Percentiles rank a stretch among this genome's conserved stretches.
Conservation (phyloP, 2,329 filamentous ascomycete genomes). For the Fusarium cyanostomum region DNA sequence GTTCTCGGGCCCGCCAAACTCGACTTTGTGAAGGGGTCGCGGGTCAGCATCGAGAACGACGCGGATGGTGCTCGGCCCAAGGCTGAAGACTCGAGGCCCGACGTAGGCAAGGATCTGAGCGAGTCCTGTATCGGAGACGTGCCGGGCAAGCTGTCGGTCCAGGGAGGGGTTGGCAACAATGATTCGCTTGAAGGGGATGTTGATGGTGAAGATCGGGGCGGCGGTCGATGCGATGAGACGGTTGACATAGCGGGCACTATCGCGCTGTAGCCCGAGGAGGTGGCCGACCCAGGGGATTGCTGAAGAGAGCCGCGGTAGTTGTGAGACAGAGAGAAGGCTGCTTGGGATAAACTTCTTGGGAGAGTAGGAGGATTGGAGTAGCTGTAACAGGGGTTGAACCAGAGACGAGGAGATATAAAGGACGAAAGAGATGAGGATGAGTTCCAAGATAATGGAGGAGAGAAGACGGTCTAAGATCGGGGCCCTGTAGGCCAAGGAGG, state of each 20-base stretch:
- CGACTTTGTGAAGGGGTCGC: slow-evolving; percentile 41
- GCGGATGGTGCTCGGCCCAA: slow-evolving; percentile 35
- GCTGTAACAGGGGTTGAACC: background rate
- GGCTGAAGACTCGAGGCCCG: slow-evolving; percentile 42
- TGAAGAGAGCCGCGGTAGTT: slow-evolving; percentile 34
- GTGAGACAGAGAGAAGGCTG: slow-evolving; percentile 27
- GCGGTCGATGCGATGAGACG: slow-evolving; percentile 36
- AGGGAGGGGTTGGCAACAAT: slow-evolving; percentile 43
- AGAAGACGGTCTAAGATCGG: slow-evolving; percentile 7
- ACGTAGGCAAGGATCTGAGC: slow-evolving; percentile 45
- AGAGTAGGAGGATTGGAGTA: background rate
- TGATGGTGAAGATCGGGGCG: slow-evolving; percentile 43
- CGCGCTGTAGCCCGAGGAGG: slow-evolving; percentile 35
- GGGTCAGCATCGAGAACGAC: slow-evolving; percentile 42
- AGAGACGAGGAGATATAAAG: slow-evolving; percentile 21
- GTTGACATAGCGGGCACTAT: slow-evolving; percentile 43
- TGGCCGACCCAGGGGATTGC: slow-evolving; percentile 41
- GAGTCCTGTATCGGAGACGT: slow-evolving; percentile 44
- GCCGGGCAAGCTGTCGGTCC: slow-evolving; percentile 41
- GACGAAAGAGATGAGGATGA: slow-evolving; percentile 15
- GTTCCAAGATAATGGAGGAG: slow-evolving; percentile 11
- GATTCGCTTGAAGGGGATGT: slow-evolving; percentile 43
- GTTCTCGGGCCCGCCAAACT: slow-evolving; percentile 41
- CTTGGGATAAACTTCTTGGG: slow-evolving; percentile 10
- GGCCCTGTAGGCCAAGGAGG: background rate